Conservation (phyloP, 1,284 basidiomycete species). For the Heliocybe sulcata region DNA sequence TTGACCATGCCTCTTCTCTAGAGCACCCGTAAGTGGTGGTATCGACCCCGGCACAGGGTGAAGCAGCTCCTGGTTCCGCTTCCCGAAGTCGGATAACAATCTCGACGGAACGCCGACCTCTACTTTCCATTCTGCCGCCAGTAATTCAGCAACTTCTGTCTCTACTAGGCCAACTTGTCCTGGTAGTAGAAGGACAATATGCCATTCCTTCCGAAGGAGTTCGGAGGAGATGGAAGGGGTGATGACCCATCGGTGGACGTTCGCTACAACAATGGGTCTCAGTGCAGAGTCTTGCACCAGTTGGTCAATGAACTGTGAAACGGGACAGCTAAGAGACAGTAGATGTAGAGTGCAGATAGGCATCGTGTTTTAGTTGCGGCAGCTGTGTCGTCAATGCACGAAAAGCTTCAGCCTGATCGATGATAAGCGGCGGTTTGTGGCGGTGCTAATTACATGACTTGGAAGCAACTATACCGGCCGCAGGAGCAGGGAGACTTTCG, state of each 20-base stretch:
- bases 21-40: not conserved
- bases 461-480: no score
- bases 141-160: not conserved
- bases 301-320: not conserved
- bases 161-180: not conserved
- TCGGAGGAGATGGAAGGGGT: not conserved
- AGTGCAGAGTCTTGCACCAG: not conserved
- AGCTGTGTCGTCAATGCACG: no score
- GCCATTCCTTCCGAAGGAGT: not conserved
- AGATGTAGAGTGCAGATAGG: slow-evolving; percentile 1
- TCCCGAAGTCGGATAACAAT: not conserved
- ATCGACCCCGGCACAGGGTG: not conserved
- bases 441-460: no score
- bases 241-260: not conserved
- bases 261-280: not conserved
- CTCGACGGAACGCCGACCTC: not conserved
- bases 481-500: no score
- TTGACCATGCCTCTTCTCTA: not conserved
- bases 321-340: not conserved
- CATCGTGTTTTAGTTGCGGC: not conserved
- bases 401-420: no score
- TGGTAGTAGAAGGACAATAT: not conserved
- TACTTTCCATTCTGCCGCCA: not conserved
- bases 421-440: no score
- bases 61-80: not conserved